Evolutionary conservation across 306 rosid species (phyloP).

Genomic region (Cucumis melo): DNA sequence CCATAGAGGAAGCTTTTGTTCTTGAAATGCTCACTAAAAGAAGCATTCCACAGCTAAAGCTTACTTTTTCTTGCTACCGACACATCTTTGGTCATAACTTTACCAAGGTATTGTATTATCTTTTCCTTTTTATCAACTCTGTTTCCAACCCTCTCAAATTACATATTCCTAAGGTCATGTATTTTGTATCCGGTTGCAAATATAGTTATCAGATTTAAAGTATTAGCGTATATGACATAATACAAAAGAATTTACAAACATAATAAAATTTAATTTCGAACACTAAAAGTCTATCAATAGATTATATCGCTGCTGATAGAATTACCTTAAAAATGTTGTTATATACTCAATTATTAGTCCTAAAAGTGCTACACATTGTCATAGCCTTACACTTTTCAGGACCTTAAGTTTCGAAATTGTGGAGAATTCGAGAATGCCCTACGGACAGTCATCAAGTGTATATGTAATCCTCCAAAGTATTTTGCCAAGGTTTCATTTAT

Average conservation of each 20-base stretch:
- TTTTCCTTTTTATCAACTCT: not conserved
- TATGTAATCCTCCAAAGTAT: conserved; percentile 33
- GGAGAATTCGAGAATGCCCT: conserved; percentile 44
- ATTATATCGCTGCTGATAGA: no score
- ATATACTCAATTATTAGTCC: no score
- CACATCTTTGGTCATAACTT: conserved; percentile 69
- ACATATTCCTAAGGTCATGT: no score
- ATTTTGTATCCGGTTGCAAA: no score
- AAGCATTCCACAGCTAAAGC: conserved; percentile 58
- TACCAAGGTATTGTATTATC: conserved; percentile 36
- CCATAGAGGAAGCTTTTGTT: conserved; percentile 37
- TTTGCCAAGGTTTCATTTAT: conserved; percentile 34
- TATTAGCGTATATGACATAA: no score
- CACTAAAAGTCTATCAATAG: no score
- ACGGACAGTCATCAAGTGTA: conserved; percentile 31
- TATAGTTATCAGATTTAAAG: no score
- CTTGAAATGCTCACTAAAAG: conserved; percentile 64
- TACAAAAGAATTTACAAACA: no score
- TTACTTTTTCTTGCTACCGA: conserved; percentile 47
- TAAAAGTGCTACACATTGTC: no score
- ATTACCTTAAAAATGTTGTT: no score
- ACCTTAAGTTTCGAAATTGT: conserved; percentile 22
- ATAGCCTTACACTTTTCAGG: conserved; percentile 11
- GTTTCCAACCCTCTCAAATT: not conserved
- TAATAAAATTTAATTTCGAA: no score